These are phyloP conservation scores for Penicillium brasilianum DNA, from an alignment of 2,329 filamentous ascomycete species.

Conservation along the genomic window DNA sequence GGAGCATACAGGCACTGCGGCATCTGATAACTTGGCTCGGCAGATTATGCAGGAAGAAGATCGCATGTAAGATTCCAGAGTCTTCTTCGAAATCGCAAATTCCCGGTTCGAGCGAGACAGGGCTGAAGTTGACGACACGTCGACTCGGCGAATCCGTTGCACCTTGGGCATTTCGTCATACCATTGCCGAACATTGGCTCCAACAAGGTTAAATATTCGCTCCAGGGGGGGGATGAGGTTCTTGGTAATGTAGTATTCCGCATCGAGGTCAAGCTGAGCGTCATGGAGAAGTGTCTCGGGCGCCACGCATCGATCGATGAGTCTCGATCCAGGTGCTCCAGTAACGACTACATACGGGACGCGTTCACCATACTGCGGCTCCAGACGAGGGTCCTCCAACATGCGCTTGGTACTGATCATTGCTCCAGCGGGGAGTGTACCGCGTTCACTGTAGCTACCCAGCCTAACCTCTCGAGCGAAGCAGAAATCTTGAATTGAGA, in stretches of 20 bases:
- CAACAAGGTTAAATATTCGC: slow-evolving; percentile 94
- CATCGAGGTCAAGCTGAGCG: slow-evolving; percentile 79
- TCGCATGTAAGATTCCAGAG: slow-evolving; percentile 92
- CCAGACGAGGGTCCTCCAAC: slow-evolving; percentile 81
- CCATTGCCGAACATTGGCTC: slow-evolving; percentile 88
- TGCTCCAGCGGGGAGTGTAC: slow-evolving; percentile 81
- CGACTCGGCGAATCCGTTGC: slow-evolving; percentile 72
- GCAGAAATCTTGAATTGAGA: slow-evolving; percentile 94
- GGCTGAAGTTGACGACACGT: slow-evolving; percentile 41
- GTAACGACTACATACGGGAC: slow-evolving; percentile 93
- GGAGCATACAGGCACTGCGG: slow-evolving; percentile 50
- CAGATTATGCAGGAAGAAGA: slow-evolving; percentile 81
- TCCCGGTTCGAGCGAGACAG: slow-evolving; percentile 33
- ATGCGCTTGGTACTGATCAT: slow-evolving; percentile 85
- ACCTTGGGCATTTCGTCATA: slow-evolving; percentile 97
- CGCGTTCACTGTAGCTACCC: slow-evolving; percentile 83
- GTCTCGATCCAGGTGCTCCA: slow-evolving; percentile 80
- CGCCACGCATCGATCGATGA: slow-evolving; percentile 88
- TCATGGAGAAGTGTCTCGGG: slow-evolving; percentile 81
- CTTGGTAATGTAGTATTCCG: slow-evolving; percentile 96
- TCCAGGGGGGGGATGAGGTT: slow-evolving; percentile 94
- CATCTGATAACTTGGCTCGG: slow-evolving; percentile 59
- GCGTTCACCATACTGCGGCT: slow-evolving; percentile 93
- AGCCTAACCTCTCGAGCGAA: slow-evolving; percentile 92
- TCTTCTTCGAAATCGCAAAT: slow-evolving; percentile 60